Conservation (phyloP, 768 basidiomycete species). For the Asterophora lycoperdoides region DNA sequence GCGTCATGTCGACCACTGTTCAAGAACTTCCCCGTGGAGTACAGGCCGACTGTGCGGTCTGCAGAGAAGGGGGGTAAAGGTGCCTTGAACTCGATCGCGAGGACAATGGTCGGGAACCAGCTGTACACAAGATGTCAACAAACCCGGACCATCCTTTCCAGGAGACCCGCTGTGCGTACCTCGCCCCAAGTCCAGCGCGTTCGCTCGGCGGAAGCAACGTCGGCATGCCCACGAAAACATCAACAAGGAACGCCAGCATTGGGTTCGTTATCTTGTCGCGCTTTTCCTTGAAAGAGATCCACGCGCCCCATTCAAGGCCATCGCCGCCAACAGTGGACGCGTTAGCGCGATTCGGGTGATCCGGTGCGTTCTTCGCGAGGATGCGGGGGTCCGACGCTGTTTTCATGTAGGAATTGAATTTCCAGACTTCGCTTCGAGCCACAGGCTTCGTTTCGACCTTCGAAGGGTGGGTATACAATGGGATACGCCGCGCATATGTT, state of each 20-base stretch:
- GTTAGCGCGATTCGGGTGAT: slow-evolving; percentile 34
- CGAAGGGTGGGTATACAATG: slow-evolving; percentile 52
- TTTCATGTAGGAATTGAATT: slow-evolving; percentile 30
- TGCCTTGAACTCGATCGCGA: slow-evolving; percentile 61
- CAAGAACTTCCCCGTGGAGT: slow-evolving; percentile 47
- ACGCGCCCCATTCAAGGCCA: slow-evolving; percentile 55
- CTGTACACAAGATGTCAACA: slow-evolving; percentile 27
- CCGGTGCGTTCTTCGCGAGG: slow-evolving; percentile 32
- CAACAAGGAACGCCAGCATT: slow-evolving; percentile 53
- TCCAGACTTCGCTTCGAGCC: slow-evolving; percentile 24
- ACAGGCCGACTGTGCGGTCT: slow-evolving; percentile 53
- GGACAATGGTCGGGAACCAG: slow-evolving; percentile 62
- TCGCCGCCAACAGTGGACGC: slow-evolving; percentile 44
- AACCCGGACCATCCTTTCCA: too few species aligned
- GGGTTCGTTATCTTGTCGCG: slow-evolving; percentile 43
- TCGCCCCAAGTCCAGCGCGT: slow-evolving; percentile 30
- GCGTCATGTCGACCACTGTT: slow-evolving; percentile 53
- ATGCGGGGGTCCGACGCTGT: slow-evolving; percentile 41
- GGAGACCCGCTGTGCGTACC: slow-evolving; percentile 24
- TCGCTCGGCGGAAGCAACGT: slow-evolving; percentile 44
- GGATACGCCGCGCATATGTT: slow-evolving; percentile 54
- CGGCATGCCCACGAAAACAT: slow-evolving; percentile 46
- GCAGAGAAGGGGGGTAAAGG: slow-evolving; percentile 47
- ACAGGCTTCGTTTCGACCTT: slow-evolving; percentile 23
- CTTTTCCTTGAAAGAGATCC: slow-evolving; percentile 44